Evolutionary conservation across 2,329 filamentous ascomycete genomes (phyloP).

Genomic region (Arthroderma sp.): DNA sequence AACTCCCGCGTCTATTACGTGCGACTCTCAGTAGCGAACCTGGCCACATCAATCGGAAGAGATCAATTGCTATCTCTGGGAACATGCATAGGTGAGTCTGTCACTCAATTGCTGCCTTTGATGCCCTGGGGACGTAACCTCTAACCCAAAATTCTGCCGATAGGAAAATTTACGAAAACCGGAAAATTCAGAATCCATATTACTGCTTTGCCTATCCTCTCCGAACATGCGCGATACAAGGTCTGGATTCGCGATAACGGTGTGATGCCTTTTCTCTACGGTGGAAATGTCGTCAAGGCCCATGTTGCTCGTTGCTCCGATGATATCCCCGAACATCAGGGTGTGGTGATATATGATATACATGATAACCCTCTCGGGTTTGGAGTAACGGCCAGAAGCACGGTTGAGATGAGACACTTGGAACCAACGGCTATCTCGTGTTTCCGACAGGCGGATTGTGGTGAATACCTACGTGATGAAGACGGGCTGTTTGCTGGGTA

Average conservation of each 20-base stretch:
- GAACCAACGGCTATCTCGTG: conserved; percentile 83
- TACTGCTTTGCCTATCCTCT: conserved; percentile 73
- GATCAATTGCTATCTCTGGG: conserved; percentile 77
- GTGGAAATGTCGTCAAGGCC: conserved; percentile 73
- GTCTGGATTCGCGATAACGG: conserved; percentile 94
- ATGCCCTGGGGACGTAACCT: neutral
- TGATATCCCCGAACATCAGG: conserved; percentile 86
- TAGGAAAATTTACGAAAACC: conserved; percentile 70
- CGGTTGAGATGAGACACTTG: conserved; percentile 65
- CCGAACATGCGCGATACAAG: conserved; percentile 87
- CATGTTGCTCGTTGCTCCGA: conserved; percentile 76
- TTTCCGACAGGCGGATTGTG: conserved; percentile 86
- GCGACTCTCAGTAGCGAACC: conserved; percentile 73
- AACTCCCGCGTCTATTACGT: conserved; percentile 84
- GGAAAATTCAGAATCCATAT: conserved; percentile 92
- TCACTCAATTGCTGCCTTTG: conserved; percentile 23
- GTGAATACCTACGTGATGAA: conserved; percentile 76
- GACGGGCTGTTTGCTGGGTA: too few relatives aligned
- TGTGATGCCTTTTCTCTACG: conserved; percentile 95
- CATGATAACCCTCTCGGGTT: conserved; percentile 83
- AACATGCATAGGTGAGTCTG: conserved; percentile 55
- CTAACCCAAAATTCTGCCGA: too few relatives aligned
- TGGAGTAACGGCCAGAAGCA: conserved; percentile 78
- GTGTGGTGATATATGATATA: conserved; percentile 82
- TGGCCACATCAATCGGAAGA: conserved; percentile 73